Evolutionary conservation across 1,139 yeast genomes (phyloP).

Genomic region (Saccharomyces hybrid): DNA sequence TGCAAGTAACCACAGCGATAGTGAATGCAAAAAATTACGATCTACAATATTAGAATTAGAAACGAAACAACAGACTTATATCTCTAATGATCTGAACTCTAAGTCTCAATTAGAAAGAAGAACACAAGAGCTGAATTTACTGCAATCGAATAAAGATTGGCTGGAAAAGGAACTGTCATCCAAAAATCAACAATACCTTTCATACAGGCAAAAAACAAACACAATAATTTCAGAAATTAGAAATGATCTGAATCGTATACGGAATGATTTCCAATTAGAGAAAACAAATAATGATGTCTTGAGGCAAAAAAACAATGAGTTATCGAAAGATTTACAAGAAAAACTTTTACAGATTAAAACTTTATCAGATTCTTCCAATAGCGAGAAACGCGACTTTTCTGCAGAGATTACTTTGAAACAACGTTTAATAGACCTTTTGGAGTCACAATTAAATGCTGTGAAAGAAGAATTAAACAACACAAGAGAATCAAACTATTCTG

Average conservation of each 20-base stretch:
- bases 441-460: conserved; percentile 41
- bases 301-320: conserved; percentile 9
- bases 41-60: conserved; percentile 35
- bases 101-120: conserved; percentile 36
- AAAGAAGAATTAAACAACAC: conserved; percentile 34
- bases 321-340: conserved; percentile 11
- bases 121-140: conserved; percentile 35
- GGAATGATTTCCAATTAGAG: conserved; percentile 13
- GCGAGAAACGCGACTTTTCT: conserved; percentile 47
- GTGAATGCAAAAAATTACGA: conserved; percentile 27
- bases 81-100: conserved; percentile 32
- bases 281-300: conserved; percentile 11
- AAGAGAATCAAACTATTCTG: conserved; percentile 29
- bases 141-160: conserved; percentile 25
- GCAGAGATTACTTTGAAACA: conserved; percentile 61
- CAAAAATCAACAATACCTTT: conserved; percentile 33
- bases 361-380: conserved; percentile 41
- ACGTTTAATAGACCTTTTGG: conserved; percentile 53
- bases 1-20: conserved; percentile 4
- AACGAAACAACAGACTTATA: conserved; percentile 31
- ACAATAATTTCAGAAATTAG: conserved; percentile 31
- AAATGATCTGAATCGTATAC: neutral
- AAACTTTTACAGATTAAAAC: conserved; percentile 38
- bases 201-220: conserved; percentile 36
- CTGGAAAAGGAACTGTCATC: conserved; percentile 14